Base-by-base conservation (phyloP, 2,329 filamentous ascomycete genomes). In the Trichoderma oligosporum region DNA sequence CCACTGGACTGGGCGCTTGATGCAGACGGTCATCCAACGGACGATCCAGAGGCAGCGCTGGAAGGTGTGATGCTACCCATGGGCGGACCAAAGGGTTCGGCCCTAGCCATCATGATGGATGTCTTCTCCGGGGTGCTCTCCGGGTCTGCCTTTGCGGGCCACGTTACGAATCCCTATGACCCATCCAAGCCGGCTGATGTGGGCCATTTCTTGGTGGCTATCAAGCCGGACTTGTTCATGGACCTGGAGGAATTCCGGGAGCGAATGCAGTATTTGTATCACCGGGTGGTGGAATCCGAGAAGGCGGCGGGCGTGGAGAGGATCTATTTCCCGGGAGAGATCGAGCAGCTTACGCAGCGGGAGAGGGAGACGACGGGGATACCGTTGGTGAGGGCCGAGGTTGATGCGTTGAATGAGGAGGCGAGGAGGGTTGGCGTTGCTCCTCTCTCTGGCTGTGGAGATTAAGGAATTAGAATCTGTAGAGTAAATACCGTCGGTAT, bases 41-140 rank as follows among this genome's bases (percentile, higher is more conserved):
- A 87, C 56, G 88, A 94, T 63, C 88, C 90, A 0, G 81, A 78
- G 1, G 78, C 78, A 18, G 90, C 89, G 0, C 73, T 94, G 8
- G 82, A 83, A 31, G 89, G 89, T 1, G 87, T 92, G 3, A 93
- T 94, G 89, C 73, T 93, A 18, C 89, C 89, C 0, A 91, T 94
- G 87, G 89, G 89, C 2, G 89, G 90, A 0, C 88, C 89, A 0
- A 94, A 94, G 70, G 90, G 90, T 0, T 89, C 86, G 2, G 90
- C 82, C 0, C 70, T 94, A 38, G 76, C 87, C 0, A 82, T 94
- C 56, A 93, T 91, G 87, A 94, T 94, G 90, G 89, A 94, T 67
- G 87, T 95, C 2, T 93, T 94, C 67, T 91, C 88, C 0, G 89
- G 89, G 0, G 86, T 89, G 0, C 66, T 94, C 0, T 90, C 87